Conservation (phyloP, 169 alveolate genomes). For the Plasmodium knowlesi region DNA sequence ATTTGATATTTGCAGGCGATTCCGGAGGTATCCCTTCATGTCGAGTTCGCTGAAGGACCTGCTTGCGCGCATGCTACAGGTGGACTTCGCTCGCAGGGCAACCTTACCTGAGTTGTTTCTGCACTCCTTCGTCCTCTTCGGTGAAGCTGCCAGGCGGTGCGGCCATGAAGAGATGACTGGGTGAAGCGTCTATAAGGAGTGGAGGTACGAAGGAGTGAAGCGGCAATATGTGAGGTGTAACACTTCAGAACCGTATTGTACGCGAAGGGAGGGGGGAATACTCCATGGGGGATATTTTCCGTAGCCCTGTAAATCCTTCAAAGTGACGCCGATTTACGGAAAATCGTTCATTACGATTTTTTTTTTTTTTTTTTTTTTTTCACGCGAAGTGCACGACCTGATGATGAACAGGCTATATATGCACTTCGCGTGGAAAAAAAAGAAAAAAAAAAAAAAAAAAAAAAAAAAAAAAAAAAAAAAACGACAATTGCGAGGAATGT, state of each 20-base stretch:
- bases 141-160: not conserved
- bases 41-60: slow-evolving; percentile 42
- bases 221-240: too few species aligned
- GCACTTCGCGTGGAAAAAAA: not conserved
- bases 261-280: not conserved
- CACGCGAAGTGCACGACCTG: too few species aligned
- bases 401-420: too few species aligned
- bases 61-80: slow-evolving; percentile 31
- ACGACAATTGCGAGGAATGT: not conserved
- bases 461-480: not conserved
- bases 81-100: slow-evolving; percentile 6
- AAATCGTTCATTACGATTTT: not conserved
- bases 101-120: slow-evolving; percentile 11
- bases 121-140: slow-evolving; percentile 52
- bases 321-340: not conserved
- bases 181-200: not conserved
- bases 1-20: slow-evolving; percentile 2
- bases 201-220: too few species aligned
- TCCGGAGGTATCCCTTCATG: slow-evolving; percentile 2
- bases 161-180: not conserved
- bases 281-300: not conserved
- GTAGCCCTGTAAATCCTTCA: not conserved
- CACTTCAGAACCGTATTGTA: not conserved
- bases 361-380: not conserved
- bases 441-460: not conserved